These are phyloP conservation scores for Colletotrichum sp. DNA, from an alignment of 2,329 filamentous ascomycete species.

Conservation along the genomic window DNA sequence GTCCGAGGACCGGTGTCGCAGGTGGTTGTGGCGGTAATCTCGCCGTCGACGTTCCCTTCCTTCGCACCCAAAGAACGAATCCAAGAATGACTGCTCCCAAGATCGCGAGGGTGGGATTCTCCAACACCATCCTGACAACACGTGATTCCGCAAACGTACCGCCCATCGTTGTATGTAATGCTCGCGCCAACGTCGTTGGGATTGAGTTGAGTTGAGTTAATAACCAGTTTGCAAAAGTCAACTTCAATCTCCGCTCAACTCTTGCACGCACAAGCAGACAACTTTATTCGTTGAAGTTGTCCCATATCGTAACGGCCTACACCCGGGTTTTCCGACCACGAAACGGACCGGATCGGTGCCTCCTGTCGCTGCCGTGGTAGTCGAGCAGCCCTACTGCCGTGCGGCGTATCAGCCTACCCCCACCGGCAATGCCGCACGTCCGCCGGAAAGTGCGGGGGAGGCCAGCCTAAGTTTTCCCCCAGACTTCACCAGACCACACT, in stretches of 20 bases:
- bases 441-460: background rate
- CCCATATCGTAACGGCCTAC: no score
- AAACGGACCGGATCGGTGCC: background rate
- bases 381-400: background rate
- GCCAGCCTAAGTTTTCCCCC: background rate
- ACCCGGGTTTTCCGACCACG: background rate
- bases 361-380: background rate
- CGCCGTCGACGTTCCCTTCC: background rate
- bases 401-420: background rate
- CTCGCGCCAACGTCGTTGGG: background rate
- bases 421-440: background rate
- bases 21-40: background rate
- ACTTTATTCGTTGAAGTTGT: background rate
- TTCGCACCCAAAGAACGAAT: background rate
- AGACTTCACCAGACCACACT: background rate
- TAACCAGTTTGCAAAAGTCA: accelerated
- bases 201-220: background rate
- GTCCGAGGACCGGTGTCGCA: background rate
- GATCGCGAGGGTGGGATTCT: background rate
- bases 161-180: background rate
- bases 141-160: background rate
- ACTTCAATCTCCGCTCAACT: accelerated
- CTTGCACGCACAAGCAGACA: background rate
- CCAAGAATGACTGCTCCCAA: background rate
- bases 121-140: accelerated